These are phyloP conservation scores for Cetradonia linearis DNA, from an alignment of 495 filamentous ascomycete species.

Conservation along the genomic window DNA sequence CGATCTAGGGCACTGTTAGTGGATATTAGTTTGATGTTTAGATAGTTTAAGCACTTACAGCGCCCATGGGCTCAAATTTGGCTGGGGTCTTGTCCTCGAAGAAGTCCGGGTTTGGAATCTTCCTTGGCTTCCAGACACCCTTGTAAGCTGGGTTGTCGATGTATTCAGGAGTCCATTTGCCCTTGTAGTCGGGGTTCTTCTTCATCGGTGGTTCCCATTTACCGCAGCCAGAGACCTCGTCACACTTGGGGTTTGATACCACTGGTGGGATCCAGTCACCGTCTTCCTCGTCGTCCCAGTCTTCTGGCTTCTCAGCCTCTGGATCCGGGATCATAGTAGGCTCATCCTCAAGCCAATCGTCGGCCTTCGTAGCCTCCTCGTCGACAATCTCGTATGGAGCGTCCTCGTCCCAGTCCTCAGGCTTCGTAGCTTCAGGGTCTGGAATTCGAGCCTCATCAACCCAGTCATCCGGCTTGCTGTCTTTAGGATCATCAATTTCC, in stretches of 20 bases:
- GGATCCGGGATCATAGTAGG: slow-evolving; percentile 80
- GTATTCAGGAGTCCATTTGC: slow-evolving; percentile 88
- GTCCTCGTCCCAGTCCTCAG: slow-evolving; percentile 98
- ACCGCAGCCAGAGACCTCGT: slow-evolving; percentile 87
- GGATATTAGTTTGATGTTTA: slow-evolving; percentile 18
- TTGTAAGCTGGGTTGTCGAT: slow-evolving; percentile 99
- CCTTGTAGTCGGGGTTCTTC: slow-evolving; percentile 97
- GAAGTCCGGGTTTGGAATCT: slow-evolving; percentile 95
- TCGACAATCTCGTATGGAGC: slow-evolving; percentile 93
- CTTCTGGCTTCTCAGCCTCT: slow-evolving; percentile 96
- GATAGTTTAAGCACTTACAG: slow-evolving; percentile 48
- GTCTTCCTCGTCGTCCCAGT: slow-evolving; percentile 99
- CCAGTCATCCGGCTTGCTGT: slow-evolving; percentile 92
- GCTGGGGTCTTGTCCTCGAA: slow-evolving; percentile 96
- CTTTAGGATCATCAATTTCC: slow-evolving; percentile 95
- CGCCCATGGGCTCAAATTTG: slow-evolving; percentile 96
- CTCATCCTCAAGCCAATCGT: slow-evolving; percentile 94
- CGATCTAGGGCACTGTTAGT: slow-evolving; percentile 50
- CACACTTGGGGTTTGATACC: slow-evolving; percentile 91
- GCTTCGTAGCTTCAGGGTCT: slow-evolving; percentile 91
- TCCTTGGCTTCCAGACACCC: slow-evolving; percentile 85
- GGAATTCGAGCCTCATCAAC: slow-evolving; percentile 83
- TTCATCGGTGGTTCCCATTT: slow-evolving; percentile 86
- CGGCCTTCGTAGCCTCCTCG: slow-evolving; percentile 82
- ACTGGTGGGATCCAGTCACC: slow-evolving; percentile 96